Conservation (phyloP, 306 rosid species). For the Ormosia emarginata region DNA sequence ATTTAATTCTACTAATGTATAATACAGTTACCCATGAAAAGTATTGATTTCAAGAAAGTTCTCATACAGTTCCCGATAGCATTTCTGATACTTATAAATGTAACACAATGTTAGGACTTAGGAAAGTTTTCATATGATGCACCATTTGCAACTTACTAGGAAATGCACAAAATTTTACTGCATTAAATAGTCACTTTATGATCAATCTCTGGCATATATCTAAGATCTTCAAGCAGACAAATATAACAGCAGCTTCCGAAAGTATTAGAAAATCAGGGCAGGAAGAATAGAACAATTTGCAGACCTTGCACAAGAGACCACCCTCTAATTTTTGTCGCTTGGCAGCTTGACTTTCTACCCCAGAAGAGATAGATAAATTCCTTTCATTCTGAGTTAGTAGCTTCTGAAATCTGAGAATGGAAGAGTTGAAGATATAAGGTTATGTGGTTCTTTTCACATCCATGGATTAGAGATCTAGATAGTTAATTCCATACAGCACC, state of each 20-base stretch:
- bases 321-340: constrained; percentile 92
- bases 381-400: constrained; percentile 47
- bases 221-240: constrained; percentile 17
- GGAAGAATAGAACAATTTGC: constrained; percentile 17
- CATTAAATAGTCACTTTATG: background rate
- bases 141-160: constrained; percentile 4
- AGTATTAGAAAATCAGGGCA: constrained; percentile 6
- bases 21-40: background rate
- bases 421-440: constrained; percentile 14
- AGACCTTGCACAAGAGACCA: constrained; percentile 79
- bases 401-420: constrained; percentile 59
- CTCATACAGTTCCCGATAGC: background rate
- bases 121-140: background rate
- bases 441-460: background rate
- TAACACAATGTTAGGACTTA: background rate
- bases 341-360: constrained; percentile 75
- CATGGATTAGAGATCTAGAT: background rate
- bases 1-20: background rate
- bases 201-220: background rate
- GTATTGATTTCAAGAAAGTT: background rate
- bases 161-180: constrained; percentile 1
- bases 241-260: constrained; percentile 2
- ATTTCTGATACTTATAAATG: background rate
- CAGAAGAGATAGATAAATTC: constrained; percentile 55
- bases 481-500: background rate